A percentile compares a stretch with the other conserved stretches of the same genome.
These are phyloP conservation scores for Nicotiana paniculata DNA, from an alignment of 257 asterid genomes.

Conservation along the genomic window DNA sequence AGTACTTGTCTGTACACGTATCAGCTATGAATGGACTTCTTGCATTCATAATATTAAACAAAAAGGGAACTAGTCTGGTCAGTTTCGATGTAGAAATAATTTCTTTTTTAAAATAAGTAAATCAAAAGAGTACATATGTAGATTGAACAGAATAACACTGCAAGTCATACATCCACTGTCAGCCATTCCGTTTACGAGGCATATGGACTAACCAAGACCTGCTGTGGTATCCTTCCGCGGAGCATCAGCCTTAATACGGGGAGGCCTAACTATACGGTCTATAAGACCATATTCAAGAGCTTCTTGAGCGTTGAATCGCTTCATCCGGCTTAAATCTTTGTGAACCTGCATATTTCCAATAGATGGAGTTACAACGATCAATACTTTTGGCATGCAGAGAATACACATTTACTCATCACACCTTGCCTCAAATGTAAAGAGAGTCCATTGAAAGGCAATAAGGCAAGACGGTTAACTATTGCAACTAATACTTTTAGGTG, in stretches of 20 bases:
- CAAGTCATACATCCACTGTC: background rate
- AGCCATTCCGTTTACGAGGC: background rate
- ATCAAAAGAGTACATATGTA: background rate
- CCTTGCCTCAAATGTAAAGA: background rate
- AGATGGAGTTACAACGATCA: background rate
- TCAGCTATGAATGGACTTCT: too few relatives aligned
- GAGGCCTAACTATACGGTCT: constrained; percentile 69
- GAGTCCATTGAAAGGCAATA: background rate
- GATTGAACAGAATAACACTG: background rate
- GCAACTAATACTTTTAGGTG: background rate
- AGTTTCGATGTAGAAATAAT: background rate
- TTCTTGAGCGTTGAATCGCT: constrained; percentile 65
- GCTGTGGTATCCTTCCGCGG: constrained; percentile 37
- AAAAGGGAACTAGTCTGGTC: background rate
- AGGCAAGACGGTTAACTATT: background rate
- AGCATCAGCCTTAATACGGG: constrained; percentile 46
- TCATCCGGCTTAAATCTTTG: constrained; percentile 61
- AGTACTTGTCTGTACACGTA: too few relatives aligned
- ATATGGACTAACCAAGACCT: constrained; percentile 52
- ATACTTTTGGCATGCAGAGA: background rate
- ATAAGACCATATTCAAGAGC: constrained; percentile 91
- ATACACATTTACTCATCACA: background rate
- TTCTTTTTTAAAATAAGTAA: background rate
- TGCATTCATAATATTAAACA: too few relatives aligned
- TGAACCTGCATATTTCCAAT: constrained; percentile 40